Evolutionary conservation across 768 basidiomycete genomes (phyloP).

Genomic region (Tricholoma terreum): DNA sequence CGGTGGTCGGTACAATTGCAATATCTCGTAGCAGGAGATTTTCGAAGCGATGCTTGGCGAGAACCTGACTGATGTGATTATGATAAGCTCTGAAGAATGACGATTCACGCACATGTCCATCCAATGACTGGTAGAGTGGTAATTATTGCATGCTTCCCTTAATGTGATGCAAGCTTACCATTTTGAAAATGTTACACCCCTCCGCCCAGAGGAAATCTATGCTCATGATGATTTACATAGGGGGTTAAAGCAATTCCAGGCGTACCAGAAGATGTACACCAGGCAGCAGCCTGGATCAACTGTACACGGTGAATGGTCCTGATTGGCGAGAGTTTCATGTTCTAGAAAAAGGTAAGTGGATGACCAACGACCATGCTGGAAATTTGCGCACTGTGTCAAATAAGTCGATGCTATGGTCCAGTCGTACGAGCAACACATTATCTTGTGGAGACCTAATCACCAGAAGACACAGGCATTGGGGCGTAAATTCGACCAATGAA

Average conservation of each 20-base stretch:
- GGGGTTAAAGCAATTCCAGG: background rate
- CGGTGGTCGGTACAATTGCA: background rate
- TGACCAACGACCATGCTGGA: background rate
- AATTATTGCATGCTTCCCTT: background rate
- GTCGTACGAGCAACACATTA: conserved; percentile 5
- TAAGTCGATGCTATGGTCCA: conserved; percentile 10
- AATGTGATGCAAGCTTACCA: conserved; percentile 5
- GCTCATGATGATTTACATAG: background rate
- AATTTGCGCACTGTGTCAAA: conserved; percentile 4
- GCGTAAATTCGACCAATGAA: too few species aligned
- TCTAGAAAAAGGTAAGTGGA: background rate
- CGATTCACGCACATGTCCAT: conserved; percentile 4
- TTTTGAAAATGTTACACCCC: conserved; percentile 7
- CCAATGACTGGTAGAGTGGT: background rate
- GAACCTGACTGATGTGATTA: background rate
- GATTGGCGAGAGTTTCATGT: background rate
- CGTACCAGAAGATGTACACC: conserved; percentile 4
- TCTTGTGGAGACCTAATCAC: conserved; percentile 5
- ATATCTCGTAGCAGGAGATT: conserved; percentile 2
- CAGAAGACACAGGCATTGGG: background rate
- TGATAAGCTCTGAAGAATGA: background rate
- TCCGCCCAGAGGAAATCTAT: conserved; percentile 11
- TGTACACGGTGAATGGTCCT: conserved; percentile 7
- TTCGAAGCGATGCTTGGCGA: background rate
- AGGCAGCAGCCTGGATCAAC: conserved; percentile 5